These are phyloP conservation scores for Hypericum androsaemum DNA, from an alignment of 345 rosid genomes.

Conservation along the genomic window DNA sequence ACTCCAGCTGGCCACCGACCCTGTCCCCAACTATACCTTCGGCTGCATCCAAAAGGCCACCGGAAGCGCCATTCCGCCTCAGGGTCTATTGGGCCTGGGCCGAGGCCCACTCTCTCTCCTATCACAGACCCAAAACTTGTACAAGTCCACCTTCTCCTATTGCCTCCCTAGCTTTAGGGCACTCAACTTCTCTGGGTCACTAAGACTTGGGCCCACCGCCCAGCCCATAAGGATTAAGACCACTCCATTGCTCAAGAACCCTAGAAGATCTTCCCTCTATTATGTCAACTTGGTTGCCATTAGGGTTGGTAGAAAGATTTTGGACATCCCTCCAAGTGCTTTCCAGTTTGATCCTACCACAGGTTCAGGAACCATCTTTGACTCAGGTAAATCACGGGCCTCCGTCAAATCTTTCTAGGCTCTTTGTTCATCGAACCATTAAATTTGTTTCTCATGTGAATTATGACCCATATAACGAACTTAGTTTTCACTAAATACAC, in stretches of 20 bases:
- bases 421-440: too few relatives aligned
- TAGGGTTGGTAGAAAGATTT: constrained; percentile 59
- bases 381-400: constrained; percentile 77
- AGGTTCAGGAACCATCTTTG: constrained; percentile 87
- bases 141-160: constrained; percentile 73
- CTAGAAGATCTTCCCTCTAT: constrained; percentile 73
- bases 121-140: constrained; percentile 65
- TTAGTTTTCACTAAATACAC: too few relatives aligned
- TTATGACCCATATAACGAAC: too few relatives aligned
- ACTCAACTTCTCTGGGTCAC: constrained; percentile 65
- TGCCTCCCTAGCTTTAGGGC: constrained; percentile 83
- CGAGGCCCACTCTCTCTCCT: constrained; percentile 76
- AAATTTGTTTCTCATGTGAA: too few relatives aligned
- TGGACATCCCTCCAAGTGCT: constrained; percentile 59
- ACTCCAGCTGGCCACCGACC: constrained; percentile 46
- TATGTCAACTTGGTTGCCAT: constrained; percentile 69
- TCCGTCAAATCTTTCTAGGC: too few relatives aligned
- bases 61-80: constrained; percentile 66
- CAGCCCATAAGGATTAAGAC: constrained; percentile 69
- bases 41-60: constrained; percentile 66
- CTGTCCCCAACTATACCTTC: constrained; percentile 56
- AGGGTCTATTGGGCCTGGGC: constrained; percentile 79
- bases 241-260: constrained; percentile 77
- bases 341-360: constrained; percentile 61
- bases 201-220: constrained; percentile 65